Evolutionary conservation across 2,329 filamentous ascomycete genomes (phyloP).

Genomic region (Fusarium sacchari): DNA sequence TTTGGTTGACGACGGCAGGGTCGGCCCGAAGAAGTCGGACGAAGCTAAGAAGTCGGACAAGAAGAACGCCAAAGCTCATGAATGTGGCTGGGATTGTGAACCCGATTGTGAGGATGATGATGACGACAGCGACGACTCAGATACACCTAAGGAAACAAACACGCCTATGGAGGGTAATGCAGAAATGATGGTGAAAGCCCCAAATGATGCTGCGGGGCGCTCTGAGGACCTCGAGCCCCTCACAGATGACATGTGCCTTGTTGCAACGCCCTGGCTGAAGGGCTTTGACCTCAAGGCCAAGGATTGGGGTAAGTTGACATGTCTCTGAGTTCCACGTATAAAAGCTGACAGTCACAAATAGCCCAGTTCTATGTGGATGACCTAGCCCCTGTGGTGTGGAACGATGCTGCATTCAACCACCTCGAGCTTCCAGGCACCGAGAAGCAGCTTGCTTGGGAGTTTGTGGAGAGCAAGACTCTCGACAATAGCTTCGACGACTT

Average conservation of each 20-base stretch:
- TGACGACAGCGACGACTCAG: not conserved
- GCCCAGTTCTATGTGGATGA: not conserved
- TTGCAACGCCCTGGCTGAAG: conserved; percentile 51
- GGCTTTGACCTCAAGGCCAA: conserved; percentile 52
- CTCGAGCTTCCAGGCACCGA: conserved; percentile 50
- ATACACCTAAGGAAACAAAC: not conserved
- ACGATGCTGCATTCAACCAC: conserved; percentile 50
- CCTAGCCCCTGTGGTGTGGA: conserved; percentile 41
- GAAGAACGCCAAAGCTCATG: not conserved
- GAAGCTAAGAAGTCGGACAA: not conserved
- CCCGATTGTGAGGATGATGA: fast-evolving
- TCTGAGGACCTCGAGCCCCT: conserved; percentile 42
- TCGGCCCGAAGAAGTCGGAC: not conserved
- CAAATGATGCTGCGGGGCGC: conserved; percentile 1
- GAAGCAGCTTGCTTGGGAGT: conserved; percentile 53
- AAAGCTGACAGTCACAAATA: not conserved
- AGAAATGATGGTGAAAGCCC: not conserved
- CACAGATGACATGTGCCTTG: conserved; percentile 49
- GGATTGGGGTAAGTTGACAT: conserved; percentile 7
- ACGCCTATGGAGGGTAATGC: not conserved
- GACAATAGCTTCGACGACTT: conserved; percentile 49
- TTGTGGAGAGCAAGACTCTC: conserved; percentile 50
- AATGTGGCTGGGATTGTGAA: not conserved
- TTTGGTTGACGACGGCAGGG: not conserved
- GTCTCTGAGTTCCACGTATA: not conserved